These are phyloP conservation scores for Cyclotella cryptica DNA, from an alignment of 108 stramenopile species.

Conservation along the genomic window DNA sequence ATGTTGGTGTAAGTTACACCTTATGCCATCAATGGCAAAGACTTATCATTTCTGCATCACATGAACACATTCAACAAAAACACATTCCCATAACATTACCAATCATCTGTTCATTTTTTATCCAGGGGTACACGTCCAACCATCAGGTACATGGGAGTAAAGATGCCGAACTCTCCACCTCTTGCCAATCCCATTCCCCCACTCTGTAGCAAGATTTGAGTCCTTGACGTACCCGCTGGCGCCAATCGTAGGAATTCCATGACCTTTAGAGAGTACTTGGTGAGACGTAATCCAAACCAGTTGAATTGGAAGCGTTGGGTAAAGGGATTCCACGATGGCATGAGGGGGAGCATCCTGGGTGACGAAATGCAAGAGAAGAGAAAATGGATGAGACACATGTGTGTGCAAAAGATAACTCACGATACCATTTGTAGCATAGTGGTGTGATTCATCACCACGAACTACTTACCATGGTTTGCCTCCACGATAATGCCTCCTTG, in stretches of 20 bases:
- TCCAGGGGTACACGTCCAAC: constrained; percentile 57
- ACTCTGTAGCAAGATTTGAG: constrained; percentile 86
- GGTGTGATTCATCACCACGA: too few species aligned
- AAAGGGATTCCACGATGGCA: constrained; percentile 87
- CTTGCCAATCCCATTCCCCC: constrained; percentile 81
- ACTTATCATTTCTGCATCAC: too few species aligned
- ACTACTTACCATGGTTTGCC: constrained; percentile 37
- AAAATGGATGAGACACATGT: neutral
- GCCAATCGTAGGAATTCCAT: constrained; percentile 77
- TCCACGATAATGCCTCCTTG: constrained; percentile 22
- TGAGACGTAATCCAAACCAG: constrained; percentile 75
- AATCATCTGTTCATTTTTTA: neutral
- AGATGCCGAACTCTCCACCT: constrained; percentile 76
- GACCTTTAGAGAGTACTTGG: constrained; percentile 64
- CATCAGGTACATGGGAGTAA: constrained; percentile 92
- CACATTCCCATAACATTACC: too few species aligned
- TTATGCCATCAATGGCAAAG: too few species aligned
- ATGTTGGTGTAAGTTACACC: too few species aligned
- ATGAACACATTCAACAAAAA: too few species aligned
- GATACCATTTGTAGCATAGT: too few species aligned
- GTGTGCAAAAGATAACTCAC: neutral
- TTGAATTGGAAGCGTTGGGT: constrained; percentile 92
- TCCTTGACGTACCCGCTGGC: constrained; percentile 85
- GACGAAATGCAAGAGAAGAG: neutral
- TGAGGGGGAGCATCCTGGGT: constrained; percentile 81